These are phyloP conservation scores for Trypanosoma mega DNA, from an alignment of 208 protist species.

Conservation along the genomic window DNA sequence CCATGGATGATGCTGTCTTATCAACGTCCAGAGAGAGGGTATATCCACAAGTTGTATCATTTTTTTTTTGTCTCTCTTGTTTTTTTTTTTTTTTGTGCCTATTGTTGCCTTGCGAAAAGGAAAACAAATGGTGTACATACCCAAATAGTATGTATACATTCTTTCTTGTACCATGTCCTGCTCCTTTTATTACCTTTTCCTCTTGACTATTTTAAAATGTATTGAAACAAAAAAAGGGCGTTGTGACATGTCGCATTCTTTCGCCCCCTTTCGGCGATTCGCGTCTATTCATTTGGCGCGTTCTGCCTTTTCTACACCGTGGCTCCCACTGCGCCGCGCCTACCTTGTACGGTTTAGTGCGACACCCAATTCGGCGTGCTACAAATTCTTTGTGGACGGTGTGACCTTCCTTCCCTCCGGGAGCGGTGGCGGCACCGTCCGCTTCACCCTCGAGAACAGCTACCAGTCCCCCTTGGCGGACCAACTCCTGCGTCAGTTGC, in stretches of 20 bases:
- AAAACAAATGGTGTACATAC: too few species aligned
- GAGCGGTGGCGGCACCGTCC: conserved; percentile 40
- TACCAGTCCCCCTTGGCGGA: conserved; percentile 81
- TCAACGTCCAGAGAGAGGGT: too few species aligned
- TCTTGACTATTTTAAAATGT: too few species aligned
- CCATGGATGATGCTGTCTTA: too few species aligned
- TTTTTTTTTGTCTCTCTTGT: conserved; percentile 3
- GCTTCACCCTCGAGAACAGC: conserved; percentile 76
- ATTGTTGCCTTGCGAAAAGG: too few species aligned
- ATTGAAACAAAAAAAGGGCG: too few species aligned
- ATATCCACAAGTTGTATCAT: not conserved
- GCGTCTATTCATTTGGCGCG: too few species aligned
- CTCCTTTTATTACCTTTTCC: too few species aligned
- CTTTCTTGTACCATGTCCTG: too few species aligned
- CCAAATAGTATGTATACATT: too few species aligned
- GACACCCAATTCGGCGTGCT: conserved; percentile 83
- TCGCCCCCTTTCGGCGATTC: too few species aligned
- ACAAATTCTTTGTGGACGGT: conserved; percentile 81
- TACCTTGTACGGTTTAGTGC: conserved; percentile 81
- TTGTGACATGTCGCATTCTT: too few species aligned
- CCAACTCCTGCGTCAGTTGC: conserved; percentile 57
- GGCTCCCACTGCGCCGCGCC: conserved; percentile 6
- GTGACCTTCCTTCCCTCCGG: conserved; percentile 55
- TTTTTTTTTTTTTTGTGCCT: conserved; percentile 7
- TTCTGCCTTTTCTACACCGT: not conserved